A percentile compares a stretch with the other conserved stretches of the same genome.
phyloP scores from a whole-genome alignment of 345 rosid species.

The Raphanus raphanistrum region DNA sequence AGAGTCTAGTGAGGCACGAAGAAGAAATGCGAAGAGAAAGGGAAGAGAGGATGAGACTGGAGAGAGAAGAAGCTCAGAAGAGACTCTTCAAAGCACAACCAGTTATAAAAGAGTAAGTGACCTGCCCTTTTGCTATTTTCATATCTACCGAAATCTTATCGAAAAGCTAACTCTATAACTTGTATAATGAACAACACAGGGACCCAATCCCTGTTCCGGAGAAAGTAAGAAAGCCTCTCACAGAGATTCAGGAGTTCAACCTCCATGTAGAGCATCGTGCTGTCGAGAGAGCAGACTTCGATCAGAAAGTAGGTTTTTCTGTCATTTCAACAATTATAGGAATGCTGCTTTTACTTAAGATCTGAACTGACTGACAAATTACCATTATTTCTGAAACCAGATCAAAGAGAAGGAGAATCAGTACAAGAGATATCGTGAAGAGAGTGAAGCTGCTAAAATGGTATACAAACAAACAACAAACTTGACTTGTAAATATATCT shows the following conservation, averaged over 20 bases:
- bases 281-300: slow-evolving; percentile 83
- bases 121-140: neutral
- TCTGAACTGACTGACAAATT: neutral
- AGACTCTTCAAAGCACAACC: slow-evolving; percentile 85
- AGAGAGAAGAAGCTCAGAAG: slow-evolving; percentile 67
- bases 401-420: slow-evolving; percentile 81
- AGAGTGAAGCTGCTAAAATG: slow-evolving; percentile 82
- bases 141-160: neutral
- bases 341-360: neutral
- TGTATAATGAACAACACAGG: slow-evolving; percentile 43
- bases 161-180: slow-evolving; percentile 9
- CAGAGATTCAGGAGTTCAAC: slow-evolving; percentile 69
- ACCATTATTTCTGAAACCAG: slow-evolving; percentile 42
- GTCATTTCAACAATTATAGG: neutral
- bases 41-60: slow-evolving; percentile 75
- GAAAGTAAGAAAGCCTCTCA: slow-evolving; percentile 84
- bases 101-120: slow-evolving; percentile 67
- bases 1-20: slow-evolving; percentile 82
- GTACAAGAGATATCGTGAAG: slow-evolving; percentile 94
- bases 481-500: neutral
- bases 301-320: slow-evolving; percentile 63
- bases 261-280: slow-evolving; percentile 73
- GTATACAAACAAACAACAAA: slow-evolving; percentile 39
- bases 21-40: slow-evolving; percentile 79
- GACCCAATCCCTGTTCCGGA: slow-evolving; percentile 92